phyloP scores from a whole-genome alignment of 2,329 filamentous ascomycete species.

The Xylariaceae sp. region DNA sequence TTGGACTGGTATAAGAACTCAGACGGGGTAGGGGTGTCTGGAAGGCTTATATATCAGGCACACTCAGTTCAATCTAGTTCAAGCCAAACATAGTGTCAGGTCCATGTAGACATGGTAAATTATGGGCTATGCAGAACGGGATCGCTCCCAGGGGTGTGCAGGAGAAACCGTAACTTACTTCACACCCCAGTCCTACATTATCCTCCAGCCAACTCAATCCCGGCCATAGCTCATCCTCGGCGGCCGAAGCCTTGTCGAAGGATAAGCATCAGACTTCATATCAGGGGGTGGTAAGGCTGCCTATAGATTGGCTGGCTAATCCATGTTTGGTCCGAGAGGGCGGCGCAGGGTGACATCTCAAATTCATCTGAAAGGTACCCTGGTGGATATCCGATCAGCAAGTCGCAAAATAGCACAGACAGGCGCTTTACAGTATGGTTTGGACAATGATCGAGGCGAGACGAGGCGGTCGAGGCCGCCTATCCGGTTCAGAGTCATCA shows the following conservation, averaged over 20 bases:
- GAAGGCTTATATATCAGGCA: slow-evolving; percentile 30
- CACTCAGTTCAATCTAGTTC: slow-evolving; percentile 15
- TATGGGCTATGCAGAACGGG: neutral
- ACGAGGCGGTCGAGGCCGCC: slow-evolving; percentile 3
- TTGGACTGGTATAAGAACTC: slow-evolving; percentile 17
- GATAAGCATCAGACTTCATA: slow-evolving; percentile 36
- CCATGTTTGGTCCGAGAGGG: slow-evolving; percentile 25
- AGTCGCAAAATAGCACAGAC: neutral
- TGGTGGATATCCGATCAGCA: neutral
- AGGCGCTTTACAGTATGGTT: slow-evolving; percentile 2
- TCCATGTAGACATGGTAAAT: slow-evolving; percentile 9
- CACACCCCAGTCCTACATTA: slow-evolving; percentile 24
- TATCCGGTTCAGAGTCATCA: neutral
- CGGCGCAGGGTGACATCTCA: slow-evolving; percentile 10
- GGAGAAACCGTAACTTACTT: slow-evolving; percentile 13
- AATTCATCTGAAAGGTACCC: slow-evolving; percentile 9
- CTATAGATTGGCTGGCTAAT: slow-evolving; percentile 19
- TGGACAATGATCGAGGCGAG: slow-evolving; percentile 1
- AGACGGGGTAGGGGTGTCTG: slow-evolving; percentile 19
- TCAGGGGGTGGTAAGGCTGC: slow-evolving; percentile 25
- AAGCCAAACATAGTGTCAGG: slow-evolving; percentile 26
- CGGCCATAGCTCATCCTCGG: slow-evolving; percentile 38
- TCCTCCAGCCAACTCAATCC: slow-evolving; percentile 28
- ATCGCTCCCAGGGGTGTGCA: slow-evolving; percentile 17
- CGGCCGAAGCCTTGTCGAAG: slow-evolving; percentile 40